phyloP scores from a whole-genome alignment of 805 yeast genomes.

The Starmerella asiatica region DNA sequence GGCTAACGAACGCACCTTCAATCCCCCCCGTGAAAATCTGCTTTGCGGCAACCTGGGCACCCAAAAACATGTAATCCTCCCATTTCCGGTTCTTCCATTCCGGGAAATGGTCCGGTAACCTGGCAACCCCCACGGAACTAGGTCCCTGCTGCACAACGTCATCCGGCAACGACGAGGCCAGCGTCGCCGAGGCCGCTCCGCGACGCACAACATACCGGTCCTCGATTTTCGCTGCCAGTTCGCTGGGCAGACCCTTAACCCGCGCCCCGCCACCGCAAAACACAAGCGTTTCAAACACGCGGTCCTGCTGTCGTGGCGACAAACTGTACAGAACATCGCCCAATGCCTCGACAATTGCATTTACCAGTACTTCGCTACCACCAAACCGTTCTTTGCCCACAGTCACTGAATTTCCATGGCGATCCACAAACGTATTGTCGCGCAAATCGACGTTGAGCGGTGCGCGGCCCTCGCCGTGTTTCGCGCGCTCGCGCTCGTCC shows the following conservation, averaged over 20 bases:
- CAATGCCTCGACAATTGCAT: slow-evolving; percentile 40
- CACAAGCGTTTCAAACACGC: slow-evolving; percentile 70
- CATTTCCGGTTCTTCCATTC: slow-evolving; percentile 80
- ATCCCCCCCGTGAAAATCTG: slow-evolving; percentile 59
- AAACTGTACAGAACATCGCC: slow-evolving; percentile 42
- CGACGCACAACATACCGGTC: slow-evolving; percentile 38
- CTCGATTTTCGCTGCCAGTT: slow-evolving; percentile 45
- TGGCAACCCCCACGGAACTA: slow-evolving; percentile 50
- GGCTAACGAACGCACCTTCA: slow-evolving; percentile 51
- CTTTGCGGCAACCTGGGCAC: slow-evolving; percentile 77
- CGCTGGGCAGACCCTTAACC: slow-evolving; percentile 65
- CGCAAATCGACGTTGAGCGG: slow-evolving; percentile 54
- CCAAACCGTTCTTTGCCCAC: slow-evolving; percentile 87
- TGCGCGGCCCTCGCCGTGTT: slow-evolving; percentile 28
- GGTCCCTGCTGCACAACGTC: slow-evolving; percentile 52
- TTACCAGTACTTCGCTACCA: slow-evolving; percentile 55
- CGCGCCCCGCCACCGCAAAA: slow-evolving; percentile 65
- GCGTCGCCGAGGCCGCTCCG: slow-evolving; percentile 1
- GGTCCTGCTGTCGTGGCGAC: slow-evolving; percentile 60
- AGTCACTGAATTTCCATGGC: slow-evolving; percentile 39
- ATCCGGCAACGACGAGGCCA: slow-evolving; percentile 12
- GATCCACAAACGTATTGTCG: slow-evolving; percentile 55
- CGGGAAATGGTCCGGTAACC: slow-evolving; percentile 82
- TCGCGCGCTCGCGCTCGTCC: slow-evolving; percentile 46
- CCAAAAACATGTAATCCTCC: slow-evolving; percentile 66